Evolutionary conservation across 352 stramenopile genomes (phyloP), one percentile per base, ranked within the genome.

Genomic region (Blastocystis sp.): DNA sequence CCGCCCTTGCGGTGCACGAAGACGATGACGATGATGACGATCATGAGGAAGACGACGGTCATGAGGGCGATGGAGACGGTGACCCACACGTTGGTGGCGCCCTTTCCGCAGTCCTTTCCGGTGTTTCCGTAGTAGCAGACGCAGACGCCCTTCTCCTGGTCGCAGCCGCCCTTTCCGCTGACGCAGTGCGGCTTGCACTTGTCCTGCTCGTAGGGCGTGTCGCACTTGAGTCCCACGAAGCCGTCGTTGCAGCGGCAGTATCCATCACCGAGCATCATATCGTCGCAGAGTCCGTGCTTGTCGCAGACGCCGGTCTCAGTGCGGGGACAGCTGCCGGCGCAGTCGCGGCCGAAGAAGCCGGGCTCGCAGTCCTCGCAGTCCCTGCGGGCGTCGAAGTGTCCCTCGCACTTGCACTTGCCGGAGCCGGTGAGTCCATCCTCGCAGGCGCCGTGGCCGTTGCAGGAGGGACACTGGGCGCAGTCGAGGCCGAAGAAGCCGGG

Each of bases 291-390:
- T 1, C 92, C 92, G 53, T 93, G 90, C 46, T 88, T 92, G 79
- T 94, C 92, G 85, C 92, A 94, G 51, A 89, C 89, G 71, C 92
- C 94, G 0, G 91, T 91, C 86, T 93, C 91, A 0, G 88, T 88
- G 49, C 90, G 93, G 21, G 92, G 88, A 51, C 92, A 94, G 76
- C 91, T 84, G 3, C 91, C 92, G 72, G 90, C 78, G 71, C 92
- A 94, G 40, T 89, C 91, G 59, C 91, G 88, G 7, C 92, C 88
- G 71, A 89, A 94, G 78, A 94, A 94, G 18, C 91, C 90, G 44
- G 87, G 88, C 90, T 93, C 93, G 72, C 92, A 94, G 7, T 91
- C 91, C 51, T 94, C 92, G 72, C 92, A 94, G 64, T 93, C 93
- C 14, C 88, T 87, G 8, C 88, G 64, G 21, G 89, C 84, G 76